phyloP scores from a whole-genome alignment of 1,284 basidiomycete species.

The Porodaedalea pini region DNA sequence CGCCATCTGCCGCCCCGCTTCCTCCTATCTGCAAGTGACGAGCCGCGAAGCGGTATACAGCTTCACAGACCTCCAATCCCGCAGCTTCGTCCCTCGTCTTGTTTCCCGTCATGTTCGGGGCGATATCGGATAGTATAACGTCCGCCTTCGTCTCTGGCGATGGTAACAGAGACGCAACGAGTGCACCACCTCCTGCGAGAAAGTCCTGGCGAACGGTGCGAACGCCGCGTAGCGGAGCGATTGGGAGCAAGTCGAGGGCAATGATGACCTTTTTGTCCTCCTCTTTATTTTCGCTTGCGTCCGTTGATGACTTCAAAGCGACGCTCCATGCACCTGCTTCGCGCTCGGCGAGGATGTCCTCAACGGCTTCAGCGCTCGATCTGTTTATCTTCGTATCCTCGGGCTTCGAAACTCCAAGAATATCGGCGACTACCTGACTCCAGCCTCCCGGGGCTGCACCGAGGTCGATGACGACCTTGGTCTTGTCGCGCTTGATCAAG shows the following conservation, averaged over 20 bases:
- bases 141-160: constrained; percentile 41
- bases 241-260: constrained; percentile 71
- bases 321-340: constrained; percentile 19
- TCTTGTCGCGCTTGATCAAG: constrained; percentile 37
- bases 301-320: constrained; percentile 13
- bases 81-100: constrained; percentile 53
- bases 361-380: neutral
- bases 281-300: constrained; percentile 5
- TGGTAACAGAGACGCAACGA: constrained; percentile 47
- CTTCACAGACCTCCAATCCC: constrained; percentile 59
- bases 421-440: constrained; percentile 75
- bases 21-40: constrained; percentile 47
- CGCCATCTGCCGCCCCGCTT: constrained; percentile 43
- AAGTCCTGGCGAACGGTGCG: constrained; percentile 73
- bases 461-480: constrained; percentile 72
- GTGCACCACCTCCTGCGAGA: constrained; percentile 49
- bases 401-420: constrained; percentile 43
- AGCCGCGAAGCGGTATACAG: constrained; percentile 59
- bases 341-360: constrained; percentile 7
- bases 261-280: constrained; percentile 43
- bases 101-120: constrained; percentile 67
- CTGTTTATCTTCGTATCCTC: constrained; percentile 4
- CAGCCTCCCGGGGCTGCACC: constrained; percentile 88
- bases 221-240: constrained; percentile 66
- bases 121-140: constrained; percentile 76